Percentiles rank a stretch among this genome's conserved stretches.
phyloP scores from a whole-genome alignment of 345 rosid species.

The Trapa bicornis region DNA sequence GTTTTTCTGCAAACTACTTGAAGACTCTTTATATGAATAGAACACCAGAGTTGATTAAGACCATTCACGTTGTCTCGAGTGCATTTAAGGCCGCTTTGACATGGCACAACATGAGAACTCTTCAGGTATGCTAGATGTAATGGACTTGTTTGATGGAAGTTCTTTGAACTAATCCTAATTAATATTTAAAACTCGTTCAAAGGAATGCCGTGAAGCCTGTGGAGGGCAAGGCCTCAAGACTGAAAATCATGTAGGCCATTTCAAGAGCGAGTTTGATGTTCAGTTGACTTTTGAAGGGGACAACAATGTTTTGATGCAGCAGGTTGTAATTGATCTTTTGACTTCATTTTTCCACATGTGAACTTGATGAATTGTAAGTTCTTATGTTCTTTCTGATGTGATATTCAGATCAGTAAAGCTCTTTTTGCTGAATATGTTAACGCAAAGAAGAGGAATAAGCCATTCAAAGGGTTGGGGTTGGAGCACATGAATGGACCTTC shows the following conservation, averaged over 20 bases:
- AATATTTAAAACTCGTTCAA: conserved; percentile 5
- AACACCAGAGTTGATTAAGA: conserved; percentile 66
- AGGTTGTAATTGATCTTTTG: conserved; percentile 28
- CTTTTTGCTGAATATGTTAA: conserved; percentile 62
- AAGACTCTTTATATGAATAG: conserved; percentile 65
- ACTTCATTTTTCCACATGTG: background rate
- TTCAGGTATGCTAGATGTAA: conserved; percentile 46
- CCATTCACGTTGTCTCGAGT: conserved; percentile 71
- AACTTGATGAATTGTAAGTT: background rate
- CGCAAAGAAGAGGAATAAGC: conserved; percentile 52
- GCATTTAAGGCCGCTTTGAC: conserved; percentile 64
- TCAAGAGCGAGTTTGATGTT: conserved; percentile 81
- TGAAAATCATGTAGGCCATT: conserved; percentile 74
- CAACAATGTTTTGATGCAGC: conserved; percentile 87
- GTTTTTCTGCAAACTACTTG: conserved; percentile 66
- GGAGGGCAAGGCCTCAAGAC: conserved; percentile 95
- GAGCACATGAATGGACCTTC: conserved; percentile 72
- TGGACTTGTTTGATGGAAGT: background rate
- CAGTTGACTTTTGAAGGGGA: conserved; percentile 95
- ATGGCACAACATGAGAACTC: conserved; percentile 94
- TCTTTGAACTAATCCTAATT: background rate
- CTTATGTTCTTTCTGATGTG: background rate
- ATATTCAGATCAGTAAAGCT: conserved; percentile 74
- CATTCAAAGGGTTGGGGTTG: conserved; percentile 60
- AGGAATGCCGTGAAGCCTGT: conserved; percentile 98